A percentile compares a stretch with the other conserved stretches of the same genome.
These are phyloP conservation scores for Flaveria brownii DNA, from an alignment of 129 eudicot genomes.

Conservation along the genomic window DNA sequence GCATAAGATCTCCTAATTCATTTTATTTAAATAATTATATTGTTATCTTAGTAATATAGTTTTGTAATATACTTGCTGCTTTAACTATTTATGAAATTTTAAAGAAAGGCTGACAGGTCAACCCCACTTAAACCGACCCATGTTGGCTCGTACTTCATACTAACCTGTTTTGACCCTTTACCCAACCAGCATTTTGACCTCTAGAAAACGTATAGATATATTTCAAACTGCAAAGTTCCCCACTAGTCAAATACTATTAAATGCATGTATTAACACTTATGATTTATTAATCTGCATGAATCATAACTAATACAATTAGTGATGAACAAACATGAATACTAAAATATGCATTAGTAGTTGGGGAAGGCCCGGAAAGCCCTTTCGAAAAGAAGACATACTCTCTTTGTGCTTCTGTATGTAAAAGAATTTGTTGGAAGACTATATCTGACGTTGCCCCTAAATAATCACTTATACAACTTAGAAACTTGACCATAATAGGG, in stretches of 20 bases:
- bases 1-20: constrained; percentile 1
- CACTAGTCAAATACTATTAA: constrained; percentile 1
- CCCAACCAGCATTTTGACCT: constrained; percentile 13
- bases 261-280: constrained; percentile 9
- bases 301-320: constrained; percentile 1
- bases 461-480: constrained; percentile 77
- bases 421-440: constrained; percentile 61
- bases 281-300: background rate
- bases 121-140: background rate
- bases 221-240: background rate
- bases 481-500: constrained; percentile 68
- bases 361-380: too few relatives aligned
- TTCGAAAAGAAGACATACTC: constrained; percentile 44
- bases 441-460: constrained; percentile 57
- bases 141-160: background rate
- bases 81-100: background rate
- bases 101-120: background rate
- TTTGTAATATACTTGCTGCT: background rate
- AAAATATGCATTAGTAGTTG: background rate
- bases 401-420: constrained; percentile 50
- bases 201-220: background rate
- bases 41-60: background rate
- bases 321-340: constrained; percentile 13
- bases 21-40: background rate
- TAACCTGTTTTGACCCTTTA: background rate